Evolutionary conservation across 805 yeast genomes (phyloP).

Genomic region (Saturnispora quitensis): DNA sequence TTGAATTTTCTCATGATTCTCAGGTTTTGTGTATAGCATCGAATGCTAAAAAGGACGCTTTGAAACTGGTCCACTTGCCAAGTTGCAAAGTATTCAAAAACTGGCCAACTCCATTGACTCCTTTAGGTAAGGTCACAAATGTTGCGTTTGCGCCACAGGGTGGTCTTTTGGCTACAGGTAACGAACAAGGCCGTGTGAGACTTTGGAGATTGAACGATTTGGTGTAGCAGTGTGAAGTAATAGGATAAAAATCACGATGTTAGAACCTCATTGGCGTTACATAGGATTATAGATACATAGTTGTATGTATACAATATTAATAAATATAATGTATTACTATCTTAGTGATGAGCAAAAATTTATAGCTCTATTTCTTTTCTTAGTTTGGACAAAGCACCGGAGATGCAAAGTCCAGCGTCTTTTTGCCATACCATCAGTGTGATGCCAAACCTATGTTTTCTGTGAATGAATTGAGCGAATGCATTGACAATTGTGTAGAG

Average conservation of each 20-base stretch:
- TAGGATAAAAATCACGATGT: not conserved
- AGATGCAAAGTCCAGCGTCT: not conserved
- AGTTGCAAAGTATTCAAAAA: slow-evolving; percentile 77
- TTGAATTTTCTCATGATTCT: slow-evolving; percentile 78
- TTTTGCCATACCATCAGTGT: not conserved
- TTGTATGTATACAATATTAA: not conserved
- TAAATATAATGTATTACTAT: not conserved
- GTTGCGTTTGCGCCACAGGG: slow-evolving; percentile 71
- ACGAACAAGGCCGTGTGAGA: slow-evolving; percentile 83
- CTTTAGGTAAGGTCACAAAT: slow-evolving; percentile 86
- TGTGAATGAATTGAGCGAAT: not conserved
- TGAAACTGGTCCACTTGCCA: slow-evolving; percentile 81
- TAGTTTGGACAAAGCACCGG: not conserved
- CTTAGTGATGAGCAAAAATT: not conserved
- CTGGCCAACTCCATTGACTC: slow-evolving; percentile 98
- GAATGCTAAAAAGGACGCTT: slow-evolving; percentile 75
- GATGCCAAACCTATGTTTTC: not conserved
- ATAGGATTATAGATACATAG: not conserved
- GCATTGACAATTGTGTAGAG: not conserved
- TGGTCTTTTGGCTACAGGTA: slow-evolving; percentile 82
- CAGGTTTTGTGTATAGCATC: slow-evolving; percentile 83
- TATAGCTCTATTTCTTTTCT: not conserved
- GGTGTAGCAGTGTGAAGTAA: not conserved
- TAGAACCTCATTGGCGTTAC: not conserved
- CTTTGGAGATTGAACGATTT: slow-evolving; percentile 55